Base-by-base conservation (phyloP, 352 stramenopile genomes). In the Pythium inflatum region DNA sequence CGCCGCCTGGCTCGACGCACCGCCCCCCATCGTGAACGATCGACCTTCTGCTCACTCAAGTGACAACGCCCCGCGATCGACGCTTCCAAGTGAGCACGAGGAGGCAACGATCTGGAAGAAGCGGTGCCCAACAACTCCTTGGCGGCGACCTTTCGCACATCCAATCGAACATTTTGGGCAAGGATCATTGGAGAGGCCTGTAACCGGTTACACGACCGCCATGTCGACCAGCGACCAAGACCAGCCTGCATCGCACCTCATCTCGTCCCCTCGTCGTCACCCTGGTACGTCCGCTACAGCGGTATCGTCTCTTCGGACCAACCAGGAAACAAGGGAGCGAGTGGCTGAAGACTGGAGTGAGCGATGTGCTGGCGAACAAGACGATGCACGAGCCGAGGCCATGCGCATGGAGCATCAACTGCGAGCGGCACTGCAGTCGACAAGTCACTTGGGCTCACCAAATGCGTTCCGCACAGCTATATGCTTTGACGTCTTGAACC, bases 381-480 rank as follows among this genome's bases (percentile, higher is more conserved):
- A 36, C 2, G 59, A 70, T 22, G 57, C 41, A 13, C 40, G 50
- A 4, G 34, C 36, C 28, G 63, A 76, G 12, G 70, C 63, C 3
- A 30, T 40, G 24, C 70, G 66, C 16, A 80, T 89, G 11, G 77
- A 86, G 30, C 80, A 82, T 9, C 71, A 89, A 48, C 78, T 91
- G 24, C 70, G 64, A 11, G 79, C 76, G 16, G 78, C 81, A 14
- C 41, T 91, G 30, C 72, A 79, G 28, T 85, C 85, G 0, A 88
- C 82, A 12, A 75, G 77, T 5, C 85, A 91, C 22, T 69, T 90
- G 0, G 81, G 82, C 8, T 59, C 77, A 0, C 82, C 81, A 1
- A 90, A 91, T 58, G 66, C 71, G 14, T 80, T 92, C 11, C 82
- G 85, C 16, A 88, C 82, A 0, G 81, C 81, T 11, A 75, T 91